A percentile compares a stretch with the other conserved stretches of the same genome.
phyloP scores from a whole-genome alignment of 1,284 basidiomycete species.

The Microbotryum lychnidis-dioicae region DNA sequence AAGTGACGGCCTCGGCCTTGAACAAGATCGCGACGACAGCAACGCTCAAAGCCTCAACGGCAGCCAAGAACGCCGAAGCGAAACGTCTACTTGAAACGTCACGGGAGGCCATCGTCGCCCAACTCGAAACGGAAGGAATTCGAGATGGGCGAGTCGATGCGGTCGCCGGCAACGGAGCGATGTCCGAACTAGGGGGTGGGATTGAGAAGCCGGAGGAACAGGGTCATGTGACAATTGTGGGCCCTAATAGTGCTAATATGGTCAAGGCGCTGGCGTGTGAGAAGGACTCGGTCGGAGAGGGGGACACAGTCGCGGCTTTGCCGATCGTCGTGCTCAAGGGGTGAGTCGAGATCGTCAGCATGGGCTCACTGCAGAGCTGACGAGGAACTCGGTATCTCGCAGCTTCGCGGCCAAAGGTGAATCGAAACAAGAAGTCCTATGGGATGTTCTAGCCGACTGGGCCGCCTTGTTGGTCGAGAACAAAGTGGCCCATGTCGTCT shows the following conservation, averaged over 20 bases:
- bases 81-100: conserved; percentile 11
- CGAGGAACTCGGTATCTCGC: background rate
- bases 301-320: conserved; percentile 52
- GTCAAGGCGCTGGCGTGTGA: conserved; percentile 3
- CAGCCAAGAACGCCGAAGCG: conserved; percentile 1
- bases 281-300: conserved; percentile 2
- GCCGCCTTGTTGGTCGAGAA: conserved; percentile 70
- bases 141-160: conserved; percentile 70
- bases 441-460: conserved; percentile 76
- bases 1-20: conserved; percentile 65
- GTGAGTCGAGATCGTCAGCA: conserved; percentile 47
- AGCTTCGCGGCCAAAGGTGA: conserved; percentile 57
- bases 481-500: conserved; percentile 81
- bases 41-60: background rate
- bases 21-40: conserved; percentile 35
- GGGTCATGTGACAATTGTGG: conserved; percentile 16
- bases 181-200: conserved; percentile 61
- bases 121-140: conserved; percentile 18
- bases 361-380: background rate
- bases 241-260: conserved; percentile 9
- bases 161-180: conserved; percentile 70
- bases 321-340: conserved; percentile 58
- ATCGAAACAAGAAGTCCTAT: conserved; percentile 60
- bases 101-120: conserved; percentile 29
- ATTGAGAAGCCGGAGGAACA: conserved; percentile 16